phyloP scores from a whole-genome alignment of 148 eudicot genomes.

The Rhododendron henanense region DNA sequence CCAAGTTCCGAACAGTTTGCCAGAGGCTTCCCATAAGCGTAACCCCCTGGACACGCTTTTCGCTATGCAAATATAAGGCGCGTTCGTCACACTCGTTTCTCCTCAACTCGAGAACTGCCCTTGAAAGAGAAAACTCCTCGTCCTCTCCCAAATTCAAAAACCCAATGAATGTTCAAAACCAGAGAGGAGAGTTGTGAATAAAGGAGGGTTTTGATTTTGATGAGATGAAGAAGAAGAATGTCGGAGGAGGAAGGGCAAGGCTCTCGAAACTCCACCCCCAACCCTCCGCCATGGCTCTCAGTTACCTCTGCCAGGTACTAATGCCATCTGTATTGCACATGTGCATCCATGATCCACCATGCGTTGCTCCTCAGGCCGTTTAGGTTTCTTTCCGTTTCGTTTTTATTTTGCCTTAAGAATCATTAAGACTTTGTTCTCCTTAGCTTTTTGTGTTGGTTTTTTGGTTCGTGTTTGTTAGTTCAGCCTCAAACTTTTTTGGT shows the following conservation, averaged over 20 bases:
- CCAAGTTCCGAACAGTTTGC: too few relatives aligned
- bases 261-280: neutral
- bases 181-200: neutral
- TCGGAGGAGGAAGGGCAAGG: slow-evolving; percentile 13
- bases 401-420: neutral
- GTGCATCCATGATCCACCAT: neutral
- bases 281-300: slow-evolving; percentile 14
- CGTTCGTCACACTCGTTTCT: too few relatives aligned
- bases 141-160: neutral
- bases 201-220: neutral
- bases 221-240: slow-evolving; percentile 9
- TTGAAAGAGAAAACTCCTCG: neutral
- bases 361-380: too few relatives aligned
- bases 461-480: too few relatives aligned
- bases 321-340: neutral
- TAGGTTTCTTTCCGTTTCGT: neutral
- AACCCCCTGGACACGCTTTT: too few relatives aligned
- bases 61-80: too few relatives aligned
- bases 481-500: neutral
- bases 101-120: too few relatives aligned
- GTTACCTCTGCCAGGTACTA: neutral
- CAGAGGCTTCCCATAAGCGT: too few relatives aligned
- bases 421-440: neutral
- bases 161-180: neutral
- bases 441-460: too few relatives aligned